Percentiles rank a stretch among this genome's conserved stretches.
Evolutionary conservation across 371 early-diverging fungal genomes (phyloP).

Genomic region (Paraphysoderma sedebokerense): DNA sequence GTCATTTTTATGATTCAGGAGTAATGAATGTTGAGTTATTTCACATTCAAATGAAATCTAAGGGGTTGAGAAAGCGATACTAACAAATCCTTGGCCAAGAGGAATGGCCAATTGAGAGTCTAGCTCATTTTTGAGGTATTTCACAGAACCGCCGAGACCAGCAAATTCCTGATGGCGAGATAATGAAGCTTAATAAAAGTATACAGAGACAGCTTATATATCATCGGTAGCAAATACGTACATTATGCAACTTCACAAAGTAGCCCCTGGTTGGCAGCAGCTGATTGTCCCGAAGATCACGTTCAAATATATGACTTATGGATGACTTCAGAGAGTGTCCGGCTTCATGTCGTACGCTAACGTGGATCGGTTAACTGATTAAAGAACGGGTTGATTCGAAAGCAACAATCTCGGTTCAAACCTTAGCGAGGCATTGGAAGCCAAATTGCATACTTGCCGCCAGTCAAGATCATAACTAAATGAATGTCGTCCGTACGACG

Average conservation of each 20-base stretch:
- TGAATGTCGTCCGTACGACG: slow-evolving; percentile 26
- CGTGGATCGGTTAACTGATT: background rate
- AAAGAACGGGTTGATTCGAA: background rate
- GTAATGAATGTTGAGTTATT: too few species aligned
- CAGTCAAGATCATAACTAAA: slow-evolving; percentile 48
- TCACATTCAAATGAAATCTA: background rate
- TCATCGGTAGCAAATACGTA: too few species aligned
- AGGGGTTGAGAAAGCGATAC: slow-evolving; percentile 1
- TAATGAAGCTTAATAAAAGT: background rate
- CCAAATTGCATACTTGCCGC: slow-evolving; percentile 56
- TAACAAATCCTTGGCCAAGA: slow-evolving; percentile 31
- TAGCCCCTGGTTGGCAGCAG: slow-evolving; percentile 58
- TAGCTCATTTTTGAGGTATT: slow-evolving; percentile 48
- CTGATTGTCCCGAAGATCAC: slow-evolving; percentile 58
- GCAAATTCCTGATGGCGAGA: slow-evolving; percentile 40
- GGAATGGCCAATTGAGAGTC: slow-evolving; percentile 36
- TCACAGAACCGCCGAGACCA: slow-evolving; percentile 67
- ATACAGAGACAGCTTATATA: too few species aligned
- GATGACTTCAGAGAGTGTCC: slow-evolving; percentile 78
- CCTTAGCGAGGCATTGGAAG: slow-evolving; percentile 56
- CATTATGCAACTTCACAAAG: slow-evolving; percentile 33
- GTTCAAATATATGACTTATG: slow-evolving; percentile 39
- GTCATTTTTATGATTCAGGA: too few species aligned
- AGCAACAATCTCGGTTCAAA: slow-evolving; percentile 4
- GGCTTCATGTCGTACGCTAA: slow-evolving; percentile 66